Conservation (phyloP, 352 stramenopile genomes). For the Pythium scleroteichum region DNA sequence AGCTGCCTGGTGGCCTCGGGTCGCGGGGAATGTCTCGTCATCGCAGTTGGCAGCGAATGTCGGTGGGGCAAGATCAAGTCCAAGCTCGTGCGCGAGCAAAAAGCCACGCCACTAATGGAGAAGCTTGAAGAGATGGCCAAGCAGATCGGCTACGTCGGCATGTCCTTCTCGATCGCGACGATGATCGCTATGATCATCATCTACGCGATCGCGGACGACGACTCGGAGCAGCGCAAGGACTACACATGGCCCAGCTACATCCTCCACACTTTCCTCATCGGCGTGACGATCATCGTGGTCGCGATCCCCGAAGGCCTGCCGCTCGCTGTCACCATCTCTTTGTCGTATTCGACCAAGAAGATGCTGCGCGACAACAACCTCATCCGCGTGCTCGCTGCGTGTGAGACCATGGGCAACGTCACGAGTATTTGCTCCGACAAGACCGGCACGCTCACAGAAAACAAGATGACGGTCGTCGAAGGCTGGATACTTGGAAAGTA, state of each 20-base stretch:
- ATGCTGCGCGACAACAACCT: conserved; percentile 99
- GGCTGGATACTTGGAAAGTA: conserved; percentile 78
- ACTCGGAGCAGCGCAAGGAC: conserved; percentile 41
- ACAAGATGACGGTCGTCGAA: conserved; percentile 97
- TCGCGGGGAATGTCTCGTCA: conserved; percentile 75
- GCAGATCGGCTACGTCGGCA: conserved; percentile 86
- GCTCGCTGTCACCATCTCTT: conserved; percentile 92
- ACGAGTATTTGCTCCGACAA: conserved; percentile 97
- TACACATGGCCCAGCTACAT: conserved; percentile 81
- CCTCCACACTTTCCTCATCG: conserved; percentile 94
- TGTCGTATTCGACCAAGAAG: conserved; percentile 96
- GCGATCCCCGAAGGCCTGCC: conserved; percentile 94
- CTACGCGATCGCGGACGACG: conserved; percentile 58
- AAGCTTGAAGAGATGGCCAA: conserved; percentile 93
- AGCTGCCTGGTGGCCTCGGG: conserved; percentile 78
- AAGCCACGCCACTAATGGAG: conserved; percentile 90
- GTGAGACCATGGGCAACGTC: conserved; percentile 97
- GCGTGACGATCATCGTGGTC: conserved; percentile 94
- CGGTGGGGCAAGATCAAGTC: conserved; percentile 92
- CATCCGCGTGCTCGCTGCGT: conserved; percentile 96
- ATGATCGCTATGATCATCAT: conserved; percentile 89
- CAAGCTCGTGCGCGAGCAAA: conserved; percentile 87
- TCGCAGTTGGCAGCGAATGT: conserved; percentile 78
- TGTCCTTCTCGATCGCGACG: conserved; percentile 83
- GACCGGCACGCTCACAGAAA: conserved; percentile 96